phyloP scores from a whole-genome alignment of 441 rosid species.

The Bocquillonia castaneifolia region DNA sequence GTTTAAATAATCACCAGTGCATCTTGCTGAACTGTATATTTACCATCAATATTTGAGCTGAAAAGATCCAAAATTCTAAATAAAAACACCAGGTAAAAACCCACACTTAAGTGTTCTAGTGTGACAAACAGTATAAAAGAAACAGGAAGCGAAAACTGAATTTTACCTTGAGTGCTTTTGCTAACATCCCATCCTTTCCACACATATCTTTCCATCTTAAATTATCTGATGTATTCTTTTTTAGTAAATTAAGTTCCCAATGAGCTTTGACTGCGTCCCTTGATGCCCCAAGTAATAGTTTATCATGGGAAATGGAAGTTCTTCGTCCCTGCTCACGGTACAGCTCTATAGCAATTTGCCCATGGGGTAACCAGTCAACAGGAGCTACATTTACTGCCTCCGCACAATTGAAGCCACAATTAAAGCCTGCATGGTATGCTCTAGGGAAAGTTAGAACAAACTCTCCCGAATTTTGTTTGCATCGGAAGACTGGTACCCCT shows the following conservation, averaged over 20 bases:
- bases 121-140: background rate
- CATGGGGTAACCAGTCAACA: constrained; percentile 98
- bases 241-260: constrained; percentile 91
- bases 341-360: constrained; percentile 85
- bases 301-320: constrained; percentile 98
- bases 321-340: constrained; percentile 88
- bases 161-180: constrained; percentile 85
- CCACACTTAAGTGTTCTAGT: constrained; percentile 4
- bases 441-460: constrained; percentile 96
- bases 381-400: constrained; percentile 99
- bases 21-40: background rate
- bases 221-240: constrained; percentile 66
- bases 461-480: constrained; percentile 91
- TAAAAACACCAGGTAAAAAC: background rate
- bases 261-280: constrained; percentile 98
- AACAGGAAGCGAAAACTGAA: constrained; percentile 18
- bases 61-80: constrained; percentile 6
- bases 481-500: constrained; percentile 91
- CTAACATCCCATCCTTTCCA: constrained; percentile 81
- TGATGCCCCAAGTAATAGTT: constrained; percentile 95
- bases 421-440: constrained; percentile 98
- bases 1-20: background rate
- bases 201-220: constrained; percentile 81
- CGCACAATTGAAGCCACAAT: constrained; percentile 95
- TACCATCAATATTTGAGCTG: background rate